phyloP scores from a whole-genome alignment of 257 asterid genomes.

The Cynanchum wilfordii region DNA sequence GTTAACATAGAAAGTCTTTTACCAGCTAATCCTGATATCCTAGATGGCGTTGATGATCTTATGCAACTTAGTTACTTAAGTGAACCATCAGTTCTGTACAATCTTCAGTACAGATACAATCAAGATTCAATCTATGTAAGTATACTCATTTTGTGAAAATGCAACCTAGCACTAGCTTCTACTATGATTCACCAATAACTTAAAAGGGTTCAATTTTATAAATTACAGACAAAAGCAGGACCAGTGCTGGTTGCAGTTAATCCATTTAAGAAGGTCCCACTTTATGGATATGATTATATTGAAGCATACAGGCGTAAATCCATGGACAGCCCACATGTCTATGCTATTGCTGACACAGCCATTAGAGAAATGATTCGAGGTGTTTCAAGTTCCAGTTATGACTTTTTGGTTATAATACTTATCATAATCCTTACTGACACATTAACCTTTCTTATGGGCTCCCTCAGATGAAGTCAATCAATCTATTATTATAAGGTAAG shows the following conservation, averaged over 20 bases:
- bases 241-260: slow-evolving; percentile 94
- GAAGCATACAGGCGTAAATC: slow-evolving; percentile 83
- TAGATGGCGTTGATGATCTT: slow-evolving; percentile 95
- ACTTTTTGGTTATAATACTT: slow-evolving; percentile 14
- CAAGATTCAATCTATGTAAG: slow-evolving; percentile 86
- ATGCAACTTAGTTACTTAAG: slow-evolving; percentile 94
- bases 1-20: slow-evolving; percentile 58
- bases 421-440: slow-evolving; percentile 18
- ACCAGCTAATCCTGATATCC: slow-evolving; percentile 96
- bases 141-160: slow-evolving; percentile 16
- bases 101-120: slow-evolving; percentile 86
- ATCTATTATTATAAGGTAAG: slow-evolving; percentile 95
- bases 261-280: slow-evolving; percentile 81
- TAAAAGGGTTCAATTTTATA: slow-evolving; percentile 22
- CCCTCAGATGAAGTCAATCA: slow-evolving; percentile 96
- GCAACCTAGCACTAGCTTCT: slow-evolving; percentile 15
- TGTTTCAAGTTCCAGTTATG: slow-evolving; percentile 24
- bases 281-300: slow-evolving; percentile 69
- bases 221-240: slow-evolving; percentile 93
- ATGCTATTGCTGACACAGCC: slow-evolving; percentile 94
- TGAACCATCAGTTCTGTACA: slow-evolving; percentile 92
- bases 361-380: slow-evolving; percentile 98
- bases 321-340: slow-evolving; percentile 76
- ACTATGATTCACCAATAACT: slow-evolving; percentile 10
- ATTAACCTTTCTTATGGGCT: slow-evolving; percentile 24